Base-by-base conservation (phyloP, 2,329 filamentous ascomycete species). In the Fusarium nelsonii region DNA sequence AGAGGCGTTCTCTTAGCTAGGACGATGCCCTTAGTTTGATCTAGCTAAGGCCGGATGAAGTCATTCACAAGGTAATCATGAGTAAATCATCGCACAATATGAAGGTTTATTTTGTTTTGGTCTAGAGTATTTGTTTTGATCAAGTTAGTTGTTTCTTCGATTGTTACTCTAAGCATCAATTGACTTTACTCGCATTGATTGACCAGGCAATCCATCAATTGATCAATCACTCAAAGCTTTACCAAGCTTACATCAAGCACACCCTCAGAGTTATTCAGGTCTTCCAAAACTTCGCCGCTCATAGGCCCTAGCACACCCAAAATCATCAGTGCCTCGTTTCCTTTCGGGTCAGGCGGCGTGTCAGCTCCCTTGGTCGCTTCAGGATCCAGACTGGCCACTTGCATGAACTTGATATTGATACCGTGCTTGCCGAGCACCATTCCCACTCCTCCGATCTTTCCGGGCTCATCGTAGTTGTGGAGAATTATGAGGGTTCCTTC, bases 381-480 rank as follows among this genome's bases (percentile, higher is more conserved):
- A 58, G 60, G 62, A 15, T 77, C 83, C 65, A 91, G 76, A 16
- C 83, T 82, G 4, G 85, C 86, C 3, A 94, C 92, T 74, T 88
- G 90, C 92, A 95, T 96, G 76, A 90, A 94, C 45, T 86, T 87
- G 77, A 95, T 93, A 74, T 96, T 96, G 53, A 96, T 88, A 0
- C 88, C 88, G 37, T 91, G 86, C 37, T 84, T 84, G 0, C 92
- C 92, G 28, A 95, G 80, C 52, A 89, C 84, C 60, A 85, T 89
- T 1, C 92, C 92, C 4, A 96, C 92, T 37, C 89, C 88, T 3
- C 92, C 92, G 76, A 96, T 95, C 83, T 94, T 94, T 12, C 92
- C 92, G 0, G 91, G 91, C 68, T 90, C 86, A 75, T 96, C 92
- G 73, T 92, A 94, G 80, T 95, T 95, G 74, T 93, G 87, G 73